Evolutionary conservation across 2,329 filamentous ascomycete species (phyloP), one percentile per base, ranked within the genome.

Genomic region (Penicillium digitatum): DNA sequence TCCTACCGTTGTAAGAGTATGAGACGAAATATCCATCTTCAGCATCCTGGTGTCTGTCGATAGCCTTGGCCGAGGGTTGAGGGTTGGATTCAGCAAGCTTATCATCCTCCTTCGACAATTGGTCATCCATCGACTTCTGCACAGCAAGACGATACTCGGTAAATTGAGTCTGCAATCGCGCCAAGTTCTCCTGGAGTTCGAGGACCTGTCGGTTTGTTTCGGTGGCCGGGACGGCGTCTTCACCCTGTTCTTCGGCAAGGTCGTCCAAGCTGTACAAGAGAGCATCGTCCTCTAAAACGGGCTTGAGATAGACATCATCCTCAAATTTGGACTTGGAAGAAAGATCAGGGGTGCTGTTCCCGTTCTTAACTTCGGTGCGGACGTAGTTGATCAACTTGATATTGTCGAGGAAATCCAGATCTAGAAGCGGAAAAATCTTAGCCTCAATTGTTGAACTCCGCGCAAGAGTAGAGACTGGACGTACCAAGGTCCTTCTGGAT

Each of bases 231-330:
- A 54, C 58, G 20, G 55, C 63, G 37, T 60, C 64, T 5, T 62
- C 62, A 2, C 65, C 71, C 16, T 73, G 64, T 12, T 74, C 72
- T 27, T 78, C 72, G 35, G 78, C 75, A 10, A 95, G 78, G 59
- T 96, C 94, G 60, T 95, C 93, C 20, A 99, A 79, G 53, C 84
- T 89, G 69, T 95, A 91, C 31, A 99, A 83, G 50, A 97, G 78
- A 4, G 92, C 89, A 70, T 99, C 94, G 62, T 96, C 90, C 55
- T 94, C 87, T 8, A 99, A 76, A 4, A 91, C 86, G 0, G 94
- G 94, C 68, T 88, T 88, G 55, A 99, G 79, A 68, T 86, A 95
- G 61, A 82, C 81, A 60, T 97, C 93, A 58, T 90, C 84, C n/a
- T 85, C 80, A 59, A 96, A 85, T 26, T 85, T 78, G 2, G 78